Base-by-base conservation (phyloP, 169 alveolate genomes). In the Plasmodium knowlesi region DNA sequence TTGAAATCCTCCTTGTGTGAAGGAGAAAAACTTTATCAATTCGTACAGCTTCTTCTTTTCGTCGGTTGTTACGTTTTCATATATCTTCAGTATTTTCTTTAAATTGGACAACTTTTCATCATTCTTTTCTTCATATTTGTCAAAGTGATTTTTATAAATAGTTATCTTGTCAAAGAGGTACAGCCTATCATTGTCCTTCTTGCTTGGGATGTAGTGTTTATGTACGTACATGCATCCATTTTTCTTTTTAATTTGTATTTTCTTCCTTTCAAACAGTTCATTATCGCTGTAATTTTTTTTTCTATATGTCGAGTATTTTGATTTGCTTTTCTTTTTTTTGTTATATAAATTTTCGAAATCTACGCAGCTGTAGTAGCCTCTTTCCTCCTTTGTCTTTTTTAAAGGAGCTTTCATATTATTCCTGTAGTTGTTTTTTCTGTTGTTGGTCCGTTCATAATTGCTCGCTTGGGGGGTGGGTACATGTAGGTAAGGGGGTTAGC, bases 1-100 rank as follows among this genome's bases (percentile, higher is more conserved):
- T 67, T 81, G 94, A 89, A 89, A 89, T 19, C 94, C 94, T 37
- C 84, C 94, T 89, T 79, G 83, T 5, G 94, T 79, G 82, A 79
- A 89, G 39, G 94, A 89, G 72, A 79, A 89, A 28, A 81, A 89
- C 32, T 89, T 89, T 67, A 89, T 89, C 82, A 89, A 79, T 41
- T 89, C 91, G 82, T 89, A 89, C 5, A 89, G 57, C 22, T 89
- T 79, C 16, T 67, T 89, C 71, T 89, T 78, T 32, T 89, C 94
- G 61, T 79, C 67, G 10, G 67, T 73, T 37, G 89, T 25, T 46
- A 80, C 94, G 80, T 89, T 78, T 89, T 89, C 94, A 89, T 89
- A 89, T 61, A 89, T 89, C 82, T 81, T 89, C 72, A 89, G 82
- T 43, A 89, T 89, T 14, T 89, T 89, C 72, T 89, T 89, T 41